Evolutionary conservation across 2,329 filamentous ascomycete species (phyloP), one percentile per base, ranked within the genome.

Genomic region (Alternaria ethzedia): DNA sequence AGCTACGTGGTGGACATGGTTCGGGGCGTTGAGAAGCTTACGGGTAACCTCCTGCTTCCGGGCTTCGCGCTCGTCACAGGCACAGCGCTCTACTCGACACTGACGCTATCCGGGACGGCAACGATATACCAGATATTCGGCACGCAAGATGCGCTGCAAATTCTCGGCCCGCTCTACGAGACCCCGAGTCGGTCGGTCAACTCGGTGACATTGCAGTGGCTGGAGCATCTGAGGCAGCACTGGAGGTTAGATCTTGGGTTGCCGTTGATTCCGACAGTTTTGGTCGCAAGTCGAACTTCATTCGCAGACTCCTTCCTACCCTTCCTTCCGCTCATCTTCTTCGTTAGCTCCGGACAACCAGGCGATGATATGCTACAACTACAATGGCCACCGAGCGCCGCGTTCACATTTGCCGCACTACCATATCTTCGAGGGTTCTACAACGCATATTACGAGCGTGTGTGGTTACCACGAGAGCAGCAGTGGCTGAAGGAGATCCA

Each of bases 1-100:
- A 94, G 94, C 74, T 83, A 88, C 21, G 80, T 96, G 21, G 88
- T 98, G 26, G 87, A 90, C 57, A 73, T 90, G 0, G 86, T 90
- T 64, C 87, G 91, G 54, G 78, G 82, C 15, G 67, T 92, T 10
- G 86, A 90, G 71, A 82, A 83, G 41, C 75, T 82, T 79, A 89
- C 84, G 76, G 87, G 81, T 67, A 85, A 78, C 32, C 83, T 93
- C 11, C 84, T 91, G 21, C 78, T 94, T 5, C 87, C 96, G 6
- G 84, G 90, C 3, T 86, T 89, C 47, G 85, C 91, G 15, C 76
- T 88, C 20, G 79, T 84, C 21, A 79, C 84, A 11, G 86, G 86
- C 43, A 83, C 85, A 2, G 78, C 78, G 2, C 69, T 79, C n/a
- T 80, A 77, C 56, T 74, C 78, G 13, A 80, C 79, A 0, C 84